These are phyloP conservation scores for Flaveria ramosissima DNA, from an alignment of 129 eudicot species.

Conservation along the genomic window DNA sequence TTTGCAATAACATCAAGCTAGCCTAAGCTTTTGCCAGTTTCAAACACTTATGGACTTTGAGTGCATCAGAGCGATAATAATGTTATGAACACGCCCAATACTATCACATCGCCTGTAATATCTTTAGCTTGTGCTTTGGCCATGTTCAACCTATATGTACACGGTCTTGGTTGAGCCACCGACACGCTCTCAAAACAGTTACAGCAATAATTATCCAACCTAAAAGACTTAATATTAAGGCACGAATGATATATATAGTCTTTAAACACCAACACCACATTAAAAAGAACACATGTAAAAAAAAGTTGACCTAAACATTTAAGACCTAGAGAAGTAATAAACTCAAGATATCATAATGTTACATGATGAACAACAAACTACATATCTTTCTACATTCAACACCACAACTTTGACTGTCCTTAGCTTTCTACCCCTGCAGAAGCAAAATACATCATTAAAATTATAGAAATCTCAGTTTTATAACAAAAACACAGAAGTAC, in stretches of 20 bases:
- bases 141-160: too few species aligned
- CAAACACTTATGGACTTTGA: too few species aligned
- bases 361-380: conserved; percentile 29
- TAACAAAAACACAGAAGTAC: background rate
- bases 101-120: too few species aligned
- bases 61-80: too few species aligned
- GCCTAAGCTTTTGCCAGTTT: too few species aligned
- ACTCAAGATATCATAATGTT: conserved; percentile 16
- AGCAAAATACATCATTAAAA: conserved; percentile 7
- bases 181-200: too few species aligned
- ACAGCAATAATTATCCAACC: too few species aligned
- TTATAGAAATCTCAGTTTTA: background rate
- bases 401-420: background rate
- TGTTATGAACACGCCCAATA: too few species aligned
- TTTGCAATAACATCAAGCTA: background rate
- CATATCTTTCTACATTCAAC: background rate
- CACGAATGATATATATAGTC: background rate
- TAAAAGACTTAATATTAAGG: too few species aligned
- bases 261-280: background rate
- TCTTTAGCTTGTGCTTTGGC: too few species aligned
- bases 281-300: background rate
- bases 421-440: conserved; percentile 21
- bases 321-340: background rate
- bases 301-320: background rate
- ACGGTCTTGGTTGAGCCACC: too few species aligned